These are phyloP conservation scores for Beverwykella pulmonaria DNA, from an alignment of 495 filamentous ascomycete genomes.

Conservation along the genomic window DNA sequence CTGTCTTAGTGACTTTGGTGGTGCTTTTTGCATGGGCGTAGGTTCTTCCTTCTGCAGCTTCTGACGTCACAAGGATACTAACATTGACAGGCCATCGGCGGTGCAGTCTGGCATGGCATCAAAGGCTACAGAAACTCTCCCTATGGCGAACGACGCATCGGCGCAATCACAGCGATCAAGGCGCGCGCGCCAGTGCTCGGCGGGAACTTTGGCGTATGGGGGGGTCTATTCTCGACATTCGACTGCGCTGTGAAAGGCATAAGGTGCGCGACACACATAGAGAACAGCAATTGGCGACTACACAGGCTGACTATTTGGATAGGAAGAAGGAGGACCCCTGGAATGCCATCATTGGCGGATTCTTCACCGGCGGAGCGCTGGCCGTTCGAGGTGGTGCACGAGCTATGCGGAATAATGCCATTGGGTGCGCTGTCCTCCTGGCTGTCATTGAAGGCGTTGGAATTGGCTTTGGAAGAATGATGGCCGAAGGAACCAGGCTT, in stretches of 20 bases:
- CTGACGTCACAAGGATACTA: conserved; percentile 14
- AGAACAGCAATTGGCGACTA: not conserved
- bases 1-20: conserved; percentile 92
- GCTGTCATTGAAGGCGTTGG: conserved; percentile 98
- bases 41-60: conserved; percentile 5
- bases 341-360: conserved; percentile 94
- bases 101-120: conserved; percentile 91
- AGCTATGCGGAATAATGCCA: conserved; percentile 90
- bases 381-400: conserved; percentile 87
- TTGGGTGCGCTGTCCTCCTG: conserved; percentile 89
- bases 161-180: conserved; percentile 95
- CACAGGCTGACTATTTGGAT: not conserved
- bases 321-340: conserved; percentile 96
- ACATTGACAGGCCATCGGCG: conserved; percentile 74
- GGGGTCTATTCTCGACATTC: conserved; percentile 89
- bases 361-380: conserved; percentile 91
- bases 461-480: conserved; percentile 94
- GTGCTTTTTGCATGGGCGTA: conserved; percentile 97
- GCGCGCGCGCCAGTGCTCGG: conserved; percentile 92
- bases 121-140: conserved; percentile 74
- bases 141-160: conserved; percentile 92
- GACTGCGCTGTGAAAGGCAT: conserved; percentile 97
- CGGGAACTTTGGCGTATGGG: conserved; percentile 98
- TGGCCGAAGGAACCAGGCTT: conserved; percentile 86
- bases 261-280: conserved; percentile 24